These are phyloP conservation scores for Aschersonia sp. DNA, from an alignment of 2,329 filamentous ascomycete genomes.

Conservation along the genomic window DNA sequence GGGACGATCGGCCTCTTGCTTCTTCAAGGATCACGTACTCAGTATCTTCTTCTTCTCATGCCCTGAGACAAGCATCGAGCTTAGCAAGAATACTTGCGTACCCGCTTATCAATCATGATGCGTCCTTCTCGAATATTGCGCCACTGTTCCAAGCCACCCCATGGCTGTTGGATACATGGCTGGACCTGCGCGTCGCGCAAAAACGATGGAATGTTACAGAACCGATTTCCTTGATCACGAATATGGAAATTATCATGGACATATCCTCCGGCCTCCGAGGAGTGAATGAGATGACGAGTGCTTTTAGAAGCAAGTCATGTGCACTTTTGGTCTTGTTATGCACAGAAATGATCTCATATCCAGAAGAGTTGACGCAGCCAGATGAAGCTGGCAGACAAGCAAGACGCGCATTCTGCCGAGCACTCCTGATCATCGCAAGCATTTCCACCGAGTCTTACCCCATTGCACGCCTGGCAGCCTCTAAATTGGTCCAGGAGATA, in stretches of 20 bases:
- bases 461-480: conserved; percentile 24
- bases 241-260: conserved; percentile 22
- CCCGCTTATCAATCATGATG: conserved; percentile 19
- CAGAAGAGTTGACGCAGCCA: conserved; percentile 15
- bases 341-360: conserved; percentile 21
- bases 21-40: conserved; percentile 22
- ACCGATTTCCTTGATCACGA: conserved; percentile 16
- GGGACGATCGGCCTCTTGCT: conserved; percentile 8
- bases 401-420: conserved; percentile 20
- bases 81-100: conserved; percentile 28
- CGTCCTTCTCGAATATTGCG: conserved; percentile 15
- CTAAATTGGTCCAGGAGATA: conserved; percentile 27
- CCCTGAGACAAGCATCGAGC: conserved; percentile 28
- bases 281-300: conserved; percentile 6
- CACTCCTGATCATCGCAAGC: conserved; percentile 22
- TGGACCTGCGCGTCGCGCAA: conserved; percentile 25
- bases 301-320: conserved; percentile 20
- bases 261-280: conserved; percentile 12
- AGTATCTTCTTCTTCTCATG: conserved; percentile 25
- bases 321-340: conserved; percentile 26
- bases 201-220: conserved; percentile 19
- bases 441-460: conserved; percentile 16
- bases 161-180: conserved; percentile 35
- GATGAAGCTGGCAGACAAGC: conserved; percentile 13
- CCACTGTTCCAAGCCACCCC: conserved; percentile 25